Percentiles rank a stretch among this genome's conserved stretches.
Conservation (phyloP, 805 yeast species). For the Kodamaea restingae region DNA sequence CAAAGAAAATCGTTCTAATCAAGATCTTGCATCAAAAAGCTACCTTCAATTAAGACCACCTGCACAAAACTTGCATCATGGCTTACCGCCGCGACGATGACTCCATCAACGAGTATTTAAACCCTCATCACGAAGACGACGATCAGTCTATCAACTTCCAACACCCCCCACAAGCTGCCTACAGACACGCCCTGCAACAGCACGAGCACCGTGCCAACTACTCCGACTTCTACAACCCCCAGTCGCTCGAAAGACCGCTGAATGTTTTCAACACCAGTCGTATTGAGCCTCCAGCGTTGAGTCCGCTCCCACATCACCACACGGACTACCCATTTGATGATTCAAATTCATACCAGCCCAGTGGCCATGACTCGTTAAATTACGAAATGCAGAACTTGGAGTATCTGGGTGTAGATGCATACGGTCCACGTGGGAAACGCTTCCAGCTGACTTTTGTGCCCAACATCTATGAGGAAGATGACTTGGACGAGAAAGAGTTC, state of each 20-base stretch:
- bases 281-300: slow-evolving; percentile 15
- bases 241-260: slow-evolving; percentile 20
- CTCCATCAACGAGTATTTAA: slow-evolving; percentile 14
- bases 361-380: slow-evolving; percentile 9
- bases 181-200: slow-evolving; percentile 8
- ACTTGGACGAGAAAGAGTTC: slow-evolving; percentile 35
- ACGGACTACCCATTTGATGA: slow-evolving; percentile 13
- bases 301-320: slow-evolving; percentile 13
- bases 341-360: slow-evolving; percentile 7
- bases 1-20: too few relatives aligned
- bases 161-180: slow-evolving; percentile 25
- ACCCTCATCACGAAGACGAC: slow-evolving; percentile 13
- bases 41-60: too few relatives aligned
- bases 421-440: slow-evolving; percentile 17
- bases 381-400: slow-evolving; percentile 12
- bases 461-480: slow-evolving; percentile 39
- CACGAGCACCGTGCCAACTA: slow-evolving; percentile 12
- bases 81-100: slow-evolving; percentile 11
- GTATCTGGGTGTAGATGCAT: slow-evolving; percentile 13
- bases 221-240: slow-evolving; percentile 20
- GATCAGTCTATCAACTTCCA: slow-evolving; percentile 22
- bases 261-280: slow-evolving; percentile 24
- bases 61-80: too few relatives aligned
- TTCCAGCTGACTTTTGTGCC: slow-evolving; percentile 42
- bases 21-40: too few relatives aligned